Evolutionary conservation across 495 filamentous ascomycete species (phyloP).

Genomic region (Talaromyces adpressus): DNA sequence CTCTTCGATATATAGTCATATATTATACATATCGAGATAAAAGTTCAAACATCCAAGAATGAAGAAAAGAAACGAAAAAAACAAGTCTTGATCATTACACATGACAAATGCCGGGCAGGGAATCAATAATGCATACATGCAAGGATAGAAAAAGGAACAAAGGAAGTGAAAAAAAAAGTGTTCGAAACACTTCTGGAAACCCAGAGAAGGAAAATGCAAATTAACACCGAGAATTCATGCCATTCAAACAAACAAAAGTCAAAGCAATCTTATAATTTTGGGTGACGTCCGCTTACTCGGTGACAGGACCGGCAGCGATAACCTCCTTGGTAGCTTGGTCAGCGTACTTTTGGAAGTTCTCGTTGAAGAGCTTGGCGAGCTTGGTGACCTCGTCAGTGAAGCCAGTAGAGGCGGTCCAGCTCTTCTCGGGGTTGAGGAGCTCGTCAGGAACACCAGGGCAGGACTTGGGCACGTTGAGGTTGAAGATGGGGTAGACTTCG

Average conservation of each 20-base stretch:
- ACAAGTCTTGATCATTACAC: conserved; percentile 2
- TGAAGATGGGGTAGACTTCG: conserved; percentile 95
- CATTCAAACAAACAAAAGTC: conserved; percentile 9
- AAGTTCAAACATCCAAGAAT: not conserved
- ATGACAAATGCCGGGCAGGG: conserved; percentile 6
- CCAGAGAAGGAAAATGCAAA: conserved; percentile 14
- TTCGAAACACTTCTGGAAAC: not conserved
- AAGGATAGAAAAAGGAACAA: not conserved
- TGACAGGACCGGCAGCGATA: conserved; percentile 32
- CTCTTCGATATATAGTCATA: not conserved
- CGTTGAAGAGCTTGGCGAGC: conserved; percentile 77
- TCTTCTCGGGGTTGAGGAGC: conserved; percentile 88
- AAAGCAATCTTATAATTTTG: conserved; percentile 24
- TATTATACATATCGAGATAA: not conserved
- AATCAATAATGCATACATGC: conserved; percentile 9
- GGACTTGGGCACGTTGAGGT: conserved; percentile 81
- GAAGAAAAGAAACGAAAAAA: not conserved
- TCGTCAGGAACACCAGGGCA: conserved; percentile 83
- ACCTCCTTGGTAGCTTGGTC: conserved; percentile 79
- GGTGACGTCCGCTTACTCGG: conserved; percentile 14
- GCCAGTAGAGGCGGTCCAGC: conserved; percentile 72
- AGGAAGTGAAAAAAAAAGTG: conserved; percentile 12
- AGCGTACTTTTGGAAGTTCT: conserved; percentile 96
- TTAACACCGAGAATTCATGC: conserved; percentile 3
- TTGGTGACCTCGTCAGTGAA: conserved; percentile 86